Percentiles rank a stretch among this genome's conserved stretches.
Evolutionary conservation across 1,284 basidiomycete species (phyloP).

Genomic region (Mycena sp.): DNA sequence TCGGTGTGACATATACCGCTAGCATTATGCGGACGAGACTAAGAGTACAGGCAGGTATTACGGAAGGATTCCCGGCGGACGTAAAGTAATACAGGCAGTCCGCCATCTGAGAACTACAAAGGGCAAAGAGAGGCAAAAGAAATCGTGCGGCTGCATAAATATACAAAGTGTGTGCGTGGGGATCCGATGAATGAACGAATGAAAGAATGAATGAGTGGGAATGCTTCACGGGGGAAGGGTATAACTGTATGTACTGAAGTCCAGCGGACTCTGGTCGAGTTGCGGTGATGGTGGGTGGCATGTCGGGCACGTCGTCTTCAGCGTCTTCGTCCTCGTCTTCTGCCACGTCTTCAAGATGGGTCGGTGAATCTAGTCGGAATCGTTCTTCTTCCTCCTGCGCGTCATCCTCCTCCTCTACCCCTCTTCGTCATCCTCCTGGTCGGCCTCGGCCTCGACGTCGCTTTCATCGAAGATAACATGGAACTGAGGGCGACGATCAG

Average conservation of each 20-base stretch:
- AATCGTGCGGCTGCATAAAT: conserved; percentile 17
- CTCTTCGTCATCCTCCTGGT: conserved; percentile 3
- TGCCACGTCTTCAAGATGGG: conserved; percentile 25
- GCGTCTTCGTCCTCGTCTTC: conserved; percentile 17
- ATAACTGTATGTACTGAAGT: conserved; percentile 21
- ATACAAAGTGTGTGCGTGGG: conserved; percentile 22
- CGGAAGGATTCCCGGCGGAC: not conserved
- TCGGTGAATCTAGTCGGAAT: conserved; percentile 12
- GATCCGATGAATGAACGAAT: conserved; percentile 19
- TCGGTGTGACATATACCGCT: too few relatives aligned
- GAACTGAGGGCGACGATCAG: conserved; percentile 44
- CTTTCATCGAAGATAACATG: conserved; percentile 60
- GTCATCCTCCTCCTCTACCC: not conserved
- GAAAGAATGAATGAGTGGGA: not conserved
- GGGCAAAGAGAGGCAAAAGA: not conserved
- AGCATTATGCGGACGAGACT: too few relatives aligned
- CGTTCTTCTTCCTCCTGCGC: conserved; percentile 11
- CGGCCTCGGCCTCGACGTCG: conserved; percentile 1
- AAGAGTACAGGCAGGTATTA: not conserved
- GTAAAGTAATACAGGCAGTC: conserved; percentile 15
- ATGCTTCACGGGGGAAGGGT: conserved; percentile 18
- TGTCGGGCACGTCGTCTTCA: too few relatives aligned
- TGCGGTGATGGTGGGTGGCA: conserved; percentile 24
- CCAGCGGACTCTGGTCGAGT: conserved; percentile 24
- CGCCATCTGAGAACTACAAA: conserved; percentile 7